Evolutionary conservation across 23 red algal species (phyloP).

Genomic region (Gracilariopsis chorda): DNA sequence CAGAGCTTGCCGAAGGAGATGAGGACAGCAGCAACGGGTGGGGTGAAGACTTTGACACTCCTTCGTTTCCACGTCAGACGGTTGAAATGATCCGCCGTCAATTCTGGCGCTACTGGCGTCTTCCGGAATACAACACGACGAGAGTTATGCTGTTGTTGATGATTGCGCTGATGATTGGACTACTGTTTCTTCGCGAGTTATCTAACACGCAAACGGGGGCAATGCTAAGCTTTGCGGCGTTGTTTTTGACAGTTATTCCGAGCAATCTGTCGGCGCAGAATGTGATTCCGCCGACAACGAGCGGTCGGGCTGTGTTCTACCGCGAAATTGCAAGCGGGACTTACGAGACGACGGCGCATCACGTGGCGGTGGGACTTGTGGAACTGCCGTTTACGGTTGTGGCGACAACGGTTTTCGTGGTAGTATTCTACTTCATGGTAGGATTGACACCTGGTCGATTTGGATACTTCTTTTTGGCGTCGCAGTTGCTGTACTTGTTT

Average conservation of each 20-base stretch:
- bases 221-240: slow-evolving; percentile 39
- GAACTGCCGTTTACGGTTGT: slow-evolving; percentile 79
- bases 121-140: slow-evolving; percentile 84
- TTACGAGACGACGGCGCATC: slow-evolving; percentile 65
- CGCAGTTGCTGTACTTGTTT: slow-evolving; percentile 65
- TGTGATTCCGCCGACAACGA: slow-evolving; percentile 68
- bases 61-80: slow-evolving; percentile 14
- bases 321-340: slow-evolving; percentile 85
- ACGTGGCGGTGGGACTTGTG: slow-evolving; percentile 69
- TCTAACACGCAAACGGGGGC: slow-evolving; percentile 65
- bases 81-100: slow-evolving; percentile 57
- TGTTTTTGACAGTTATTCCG: slow-evolving; percentile 80
- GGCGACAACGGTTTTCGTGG: slow-evolving; percentile 53
- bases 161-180: slow-evolving; percentile 52
- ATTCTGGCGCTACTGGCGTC: slow-evolving; percentile 83
- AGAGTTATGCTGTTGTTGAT: slow-evolving; percentile 62
- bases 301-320: slow-evolving; percentile 86
- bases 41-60: not conserved
- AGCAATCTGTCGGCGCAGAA: slow-evolving; percentile 65
- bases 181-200: slow-evolving; percentile 76
- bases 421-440: slow-evolving; percentile 82
- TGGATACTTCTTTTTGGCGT: slow-evolving; percentile 76
- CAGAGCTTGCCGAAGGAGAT: slow-evolving; percentile 27
- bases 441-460: slow-evolving; percentile 57
- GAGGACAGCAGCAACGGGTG: not conserved